Evolutionary conservation across 257 asterid genomes (phyloP).

Genomic region (Solanum sejunctum): DNA sequence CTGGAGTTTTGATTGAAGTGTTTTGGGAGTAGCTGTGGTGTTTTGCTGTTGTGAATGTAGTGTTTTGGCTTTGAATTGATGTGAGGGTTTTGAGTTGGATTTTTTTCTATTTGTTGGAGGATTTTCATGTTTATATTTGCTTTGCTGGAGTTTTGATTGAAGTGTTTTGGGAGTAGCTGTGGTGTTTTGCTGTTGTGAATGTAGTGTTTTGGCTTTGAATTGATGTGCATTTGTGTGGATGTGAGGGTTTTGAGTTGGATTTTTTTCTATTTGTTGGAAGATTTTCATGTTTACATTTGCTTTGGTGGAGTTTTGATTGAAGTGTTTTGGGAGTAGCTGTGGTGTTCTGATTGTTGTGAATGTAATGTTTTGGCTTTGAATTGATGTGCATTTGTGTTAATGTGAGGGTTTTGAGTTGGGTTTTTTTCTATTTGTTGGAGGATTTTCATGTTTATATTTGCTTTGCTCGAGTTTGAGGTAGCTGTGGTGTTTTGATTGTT

Average conservation of each 20-base stretch:
- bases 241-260: neutral
- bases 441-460: no score
- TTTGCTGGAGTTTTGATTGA: neutral
- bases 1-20: no score
- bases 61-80: neutral
- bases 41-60: neutral
- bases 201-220: neutral
- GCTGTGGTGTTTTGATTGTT: neutral
- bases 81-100: neutral
- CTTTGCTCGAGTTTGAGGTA: neutral
- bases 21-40: neutral
- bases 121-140: neutral
- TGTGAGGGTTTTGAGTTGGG: neutral
- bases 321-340: no score
- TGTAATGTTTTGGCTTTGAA: neutral
- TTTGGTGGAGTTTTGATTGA: no score
- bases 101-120: neutral
- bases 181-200: neutral
- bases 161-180: neutral
- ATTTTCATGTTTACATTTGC: no score
- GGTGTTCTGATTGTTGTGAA: no score
- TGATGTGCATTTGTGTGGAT: neutral
- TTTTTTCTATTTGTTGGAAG: no score
- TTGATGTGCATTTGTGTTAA: neutral
- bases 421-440: neutral